phyloP scores from a whole-genome alignment of 2,329 filamentous ascomycete genomes.

The Colletotrichum tropicicola region DNA sequence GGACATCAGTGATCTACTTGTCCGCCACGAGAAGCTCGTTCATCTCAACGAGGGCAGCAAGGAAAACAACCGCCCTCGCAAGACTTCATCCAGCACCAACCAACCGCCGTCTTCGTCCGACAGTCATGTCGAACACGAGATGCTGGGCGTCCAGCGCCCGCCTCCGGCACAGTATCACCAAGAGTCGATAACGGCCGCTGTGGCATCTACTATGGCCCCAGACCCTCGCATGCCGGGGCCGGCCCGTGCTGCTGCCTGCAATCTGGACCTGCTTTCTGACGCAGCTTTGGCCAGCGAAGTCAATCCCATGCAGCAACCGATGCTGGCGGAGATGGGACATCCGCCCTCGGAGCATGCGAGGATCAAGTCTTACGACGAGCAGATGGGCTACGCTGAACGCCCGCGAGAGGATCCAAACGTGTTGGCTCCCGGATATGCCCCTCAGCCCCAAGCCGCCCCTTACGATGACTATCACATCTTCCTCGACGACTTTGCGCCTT shows the following conservation, averaged over 20 bases:
- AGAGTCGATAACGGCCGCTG: slow-evolving; percentile 47
- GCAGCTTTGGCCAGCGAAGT: slow-evolving; percentile 67
- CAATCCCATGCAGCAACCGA: slow-evolving; percentile 56
- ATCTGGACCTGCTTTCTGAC: slow-evolving; percentile 67
- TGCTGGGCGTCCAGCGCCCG: slow-evolving; percentile 52
- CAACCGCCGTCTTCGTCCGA: slow-evolving; percentile 58
- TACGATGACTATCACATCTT: slow-evolving; percentile 69
- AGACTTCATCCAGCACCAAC: slow-evolving; percentile 49
- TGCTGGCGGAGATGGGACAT: slow-evolving; percentile 56
- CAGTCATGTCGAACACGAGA: slow-evolving; percentile 55
- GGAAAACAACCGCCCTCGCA: slow-evolving; percentile 60
- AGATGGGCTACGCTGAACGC: slow-evolving; percentile 58
- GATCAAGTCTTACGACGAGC: slow-evolving; percentile 60
- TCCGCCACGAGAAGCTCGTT: slow-evolving; percentile 71
- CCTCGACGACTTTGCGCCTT: slow-evolving; percentile 63
- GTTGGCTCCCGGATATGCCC: slow-evolving; percentile 50
- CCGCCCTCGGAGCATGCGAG: slow-evolving; percentile 49
- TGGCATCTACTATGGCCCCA: slow-evolving; percentile 50
- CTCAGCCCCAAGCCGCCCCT: slow-evolving; percentile 47
- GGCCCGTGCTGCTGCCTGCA: slow-evolving; percentile 59
- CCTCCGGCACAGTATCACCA: slow-evolving; percentile 49
- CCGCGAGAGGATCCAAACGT: slow-evolving; percentile 54
- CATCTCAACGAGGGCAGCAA: slow-evolving; percentile 69
- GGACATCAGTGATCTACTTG: slow-evolving; percentile 71
- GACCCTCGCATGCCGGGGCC: slow-evolving; percentile 51